Percentiles rank a stretch among this genome's conserved stretches.
These are phyloP conservation scores for Trypanosoma lewisi DNA, from an alignment of 208 protist species.

Conservation along the genomic window DNA sequence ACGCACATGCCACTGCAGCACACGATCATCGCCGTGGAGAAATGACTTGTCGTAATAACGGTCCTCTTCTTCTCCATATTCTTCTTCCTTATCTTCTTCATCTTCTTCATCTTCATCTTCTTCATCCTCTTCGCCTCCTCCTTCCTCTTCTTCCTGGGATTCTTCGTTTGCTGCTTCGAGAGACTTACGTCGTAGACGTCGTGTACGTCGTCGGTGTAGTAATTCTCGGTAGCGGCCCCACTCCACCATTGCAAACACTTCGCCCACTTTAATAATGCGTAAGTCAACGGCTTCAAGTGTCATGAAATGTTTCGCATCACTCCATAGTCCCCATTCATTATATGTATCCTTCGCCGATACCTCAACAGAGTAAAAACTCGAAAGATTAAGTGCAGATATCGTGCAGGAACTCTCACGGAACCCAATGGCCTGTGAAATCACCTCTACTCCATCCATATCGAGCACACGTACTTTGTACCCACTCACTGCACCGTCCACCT, in stretches of 20 bases:
- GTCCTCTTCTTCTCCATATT: constrained; percentile 13
- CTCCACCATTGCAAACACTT: constrained; percentile 80
- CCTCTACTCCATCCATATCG: constrained; percentile 47
- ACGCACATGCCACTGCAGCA: constrained; percentile 84
- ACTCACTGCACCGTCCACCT: constrained; percentile 84
- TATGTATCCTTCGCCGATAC: constrained; percentile 91
- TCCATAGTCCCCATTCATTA: constrained; percentile 91
- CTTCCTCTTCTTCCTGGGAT: background rate
- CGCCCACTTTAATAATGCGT: constrained; percentile 56
- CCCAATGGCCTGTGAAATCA: constrained; percentile 48
- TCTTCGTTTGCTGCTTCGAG: no score
- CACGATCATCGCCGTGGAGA: constrained; percentile 58
- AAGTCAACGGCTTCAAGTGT: constrained; percentile 76
- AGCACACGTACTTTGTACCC: constrained; percentile 86
- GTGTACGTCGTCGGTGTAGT: background rate
- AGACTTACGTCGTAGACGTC: background rate
- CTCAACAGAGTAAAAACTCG: constrained; percentile 78
- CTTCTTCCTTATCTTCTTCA: constrained; percentile 11
- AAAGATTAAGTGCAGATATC: constrained; percentile 59
- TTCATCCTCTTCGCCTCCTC: background rate
- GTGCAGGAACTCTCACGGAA: constrained; percentile 66
- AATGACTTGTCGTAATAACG: constrained; percentile 35
- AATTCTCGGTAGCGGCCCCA: constrained; percentile 59
- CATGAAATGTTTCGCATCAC: constrained; percentile 67
- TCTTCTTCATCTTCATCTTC: background rate